These are phyloP conservation scores for Colletotrichum endophyticum DNA, from an alignment of 2,329 filamentous ascomycete genomes.

Conservation along the genomic window DNA sequence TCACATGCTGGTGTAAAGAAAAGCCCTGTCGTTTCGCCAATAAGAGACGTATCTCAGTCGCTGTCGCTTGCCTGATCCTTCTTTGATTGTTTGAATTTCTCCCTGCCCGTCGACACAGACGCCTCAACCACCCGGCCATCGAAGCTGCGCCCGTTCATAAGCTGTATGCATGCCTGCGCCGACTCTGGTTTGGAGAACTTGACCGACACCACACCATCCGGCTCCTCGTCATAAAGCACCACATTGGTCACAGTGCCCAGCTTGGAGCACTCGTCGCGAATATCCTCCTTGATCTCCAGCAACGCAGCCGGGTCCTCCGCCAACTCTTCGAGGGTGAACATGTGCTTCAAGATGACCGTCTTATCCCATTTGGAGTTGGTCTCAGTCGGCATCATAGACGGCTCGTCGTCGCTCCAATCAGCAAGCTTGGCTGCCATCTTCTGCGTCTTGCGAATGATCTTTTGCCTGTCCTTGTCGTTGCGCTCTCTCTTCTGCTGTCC, in stretches of 20 bases:
- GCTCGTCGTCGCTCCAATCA: constrained; percentile 94
- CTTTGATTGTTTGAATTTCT: constrained; percentile 75
- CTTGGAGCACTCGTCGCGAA: constrained; percentile 87
- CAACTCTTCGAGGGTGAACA: constrained; percentile 88
- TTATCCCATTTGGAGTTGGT: constrained; percentile 69
- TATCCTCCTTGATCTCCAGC: constrained; percentile 93
- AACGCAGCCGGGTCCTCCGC: constrained; percentile 83
- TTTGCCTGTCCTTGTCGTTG: constrained; percentile 76
- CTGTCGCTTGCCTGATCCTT: constrained; percentile 56
- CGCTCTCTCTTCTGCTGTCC: constrained; percentile 31
- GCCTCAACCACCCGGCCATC: constrained; percentile 75
- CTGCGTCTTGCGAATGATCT: constrained; percentile 90
- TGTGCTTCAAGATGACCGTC: constrained; percentile 85
- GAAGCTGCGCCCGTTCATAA: constrained; percentile 84
- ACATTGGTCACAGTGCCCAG: constrained; percentile 90
- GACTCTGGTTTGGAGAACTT: constrained; percentile 76
- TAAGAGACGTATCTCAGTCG: constrained; percentile 34
- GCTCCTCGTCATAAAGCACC: constrained; percentile 85
- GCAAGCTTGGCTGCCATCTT: constrained; percentile 90
- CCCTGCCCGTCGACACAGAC: constrained; percentile 71
- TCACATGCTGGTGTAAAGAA: background rate
- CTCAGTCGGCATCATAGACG: constrained; percentile 52
- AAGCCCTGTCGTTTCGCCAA: constrained; percentile 33
- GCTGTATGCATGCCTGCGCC: constrained; percentile 73
- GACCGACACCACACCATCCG: constrained; percentile 83